phyloP scores from a whole-genome alignment of 148 eudicot species.

The Polygonum aviculare region DNA sequence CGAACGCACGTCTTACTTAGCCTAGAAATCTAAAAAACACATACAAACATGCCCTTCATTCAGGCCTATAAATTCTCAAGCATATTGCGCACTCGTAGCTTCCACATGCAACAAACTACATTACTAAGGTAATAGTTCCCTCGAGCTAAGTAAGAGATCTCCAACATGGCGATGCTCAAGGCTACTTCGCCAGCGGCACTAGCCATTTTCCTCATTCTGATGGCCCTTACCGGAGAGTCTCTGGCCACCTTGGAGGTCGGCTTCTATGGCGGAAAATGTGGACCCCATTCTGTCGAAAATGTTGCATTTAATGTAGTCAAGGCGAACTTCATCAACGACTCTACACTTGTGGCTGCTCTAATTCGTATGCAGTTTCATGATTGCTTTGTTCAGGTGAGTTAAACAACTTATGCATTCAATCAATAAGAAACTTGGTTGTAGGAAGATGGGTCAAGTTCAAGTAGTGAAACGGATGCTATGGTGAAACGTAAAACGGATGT shows the following conservation, averaged over 20 bases:
- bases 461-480: no score
- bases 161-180: not conserved
- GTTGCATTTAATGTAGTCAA: constrained; percentile 21
- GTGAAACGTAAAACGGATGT: no score
- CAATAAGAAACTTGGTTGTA: not conserved
- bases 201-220: constrained; percentile 20
- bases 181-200: constrained; percentile 8
- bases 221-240: constrained; percentile 18
- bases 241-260: constrained; percentile 21
- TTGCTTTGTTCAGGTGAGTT: constrained; percentile 36
- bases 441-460: no score
- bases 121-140: not conserved
- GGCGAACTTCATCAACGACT: constrained; percentile 11
- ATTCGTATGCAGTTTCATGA: constrained; percentile 49
- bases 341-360: constrained; percentile 24
- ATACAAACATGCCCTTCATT: not conserved
- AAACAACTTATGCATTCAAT: no score
- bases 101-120: not conserved
- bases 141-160: not conserved
- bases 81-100: not conserved
- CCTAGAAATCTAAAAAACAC: not conserved
- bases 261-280: constrained; percentile 38
- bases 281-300: constrained; percentile 21
- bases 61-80: not conserved
- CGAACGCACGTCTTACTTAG: constrained; percentile 7